These are phyloP conservation scores for Penicillium lagena DNA, from an alignment of 495 filamentous ascomycete genomes.

Conservation along the genomic window DNA sequence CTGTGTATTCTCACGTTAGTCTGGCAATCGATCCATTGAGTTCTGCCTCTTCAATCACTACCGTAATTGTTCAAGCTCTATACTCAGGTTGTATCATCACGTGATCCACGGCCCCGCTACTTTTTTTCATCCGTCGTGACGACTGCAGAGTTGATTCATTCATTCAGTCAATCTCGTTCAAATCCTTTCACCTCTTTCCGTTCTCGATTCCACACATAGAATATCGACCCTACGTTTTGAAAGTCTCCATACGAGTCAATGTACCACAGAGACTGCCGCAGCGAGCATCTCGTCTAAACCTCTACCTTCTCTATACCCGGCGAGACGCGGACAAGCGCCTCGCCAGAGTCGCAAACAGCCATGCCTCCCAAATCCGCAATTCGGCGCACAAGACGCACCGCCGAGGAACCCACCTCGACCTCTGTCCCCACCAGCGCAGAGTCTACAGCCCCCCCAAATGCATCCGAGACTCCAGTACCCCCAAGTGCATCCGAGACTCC, in stretches of 20 bases:
- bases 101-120: too few relatives aligned
- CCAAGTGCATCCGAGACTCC: constrained; percentile 7
- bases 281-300: background rate
- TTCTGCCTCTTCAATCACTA: background rate
- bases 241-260: background rate
- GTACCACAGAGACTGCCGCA: background rate
- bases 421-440: constrained; percentile 9
- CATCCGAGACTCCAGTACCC: background rate
- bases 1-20: constrained; percentile 6
- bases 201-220: background rate
- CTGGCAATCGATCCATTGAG: constrained; percentile 17
- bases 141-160: too few relatives aligned
- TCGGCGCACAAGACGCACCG: constrained; percentile 23
- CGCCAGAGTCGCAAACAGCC: constrained; percentile 9
- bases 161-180: too few relatives aligned
- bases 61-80: background rate
- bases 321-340: constrained; percentile 12
- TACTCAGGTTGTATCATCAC: too few relatives aligned
- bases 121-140: too few relatives aligned
- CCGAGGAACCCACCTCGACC: constrained; percentile 4
- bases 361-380: constrained; percentile 41
- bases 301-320: constrained; percentile 2
- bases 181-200: too few relatives aligned
- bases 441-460: constrained; percentile 9
- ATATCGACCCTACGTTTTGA: too few relatives aligned